Base-by-base conservation (phyloP, 2,329 filamentous ascomycete species). In the Scytalidium sp. region DNA sequence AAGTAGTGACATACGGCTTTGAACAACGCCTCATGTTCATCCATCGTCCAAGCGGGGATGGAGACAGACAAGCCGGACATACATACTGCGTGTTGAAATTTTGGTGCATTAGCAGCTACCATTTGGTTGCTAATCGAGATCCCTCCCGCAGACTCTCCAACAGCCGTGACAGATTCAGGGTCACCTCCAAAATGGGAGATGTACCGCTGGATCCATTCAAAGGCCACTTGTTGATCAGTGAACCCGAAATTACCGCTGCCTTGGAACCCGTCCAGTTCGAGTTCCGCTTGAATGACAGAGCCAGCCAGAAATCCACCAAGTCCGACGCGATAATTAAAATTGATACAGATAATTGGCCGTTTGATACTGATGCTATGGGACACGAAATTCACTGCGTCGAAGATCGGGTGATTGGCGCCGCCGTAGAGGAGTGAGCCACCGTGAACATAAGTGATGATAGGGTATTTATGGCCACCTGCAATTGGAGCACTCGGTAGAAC, bases 261-360 rank as follows among this genome's bases (percentile, higher is more conserved):
- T 15, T 15, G n/a, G 19, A 19, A 20, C 21, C 40, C 40, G 40
- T 42, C 40, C 21, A 11, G 11, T 11, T 36, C 29, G 19, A 42
- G 40, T 19, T 42, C 40, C 2, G 3, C 13, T 3, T 19, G 13
- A 20, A 42, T 42, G 15, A 11, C 40, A n/a, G 19, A 11, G 11
- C n/a, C 19, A 3, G 79, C 79, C n/a, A 90, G 72, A 61, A 89
- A 90, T 0, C 87, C 87, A 56, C 83, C 89, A 0, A 80, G 76
- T 0, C 86, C 85, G 3, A 90, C 84, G 5, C 87, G 82, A 62
- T 90, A 90, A 67, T 88, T 90, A 66, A 88, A 76, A 13, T 75
- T 83, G 3, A 90, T 83, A 1, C 88, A 79, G 0, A 90, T 67
- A 29, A 89, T 83, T 36, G 76, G 72, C 47, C 76, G 70, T 25